A percentile compares a stretch with the other conserved stretches of the same genome.
Evolutionary conservation across 805 yeast genomes (phyloP).

Genomic region (Yarrowia deformans): DNA sequence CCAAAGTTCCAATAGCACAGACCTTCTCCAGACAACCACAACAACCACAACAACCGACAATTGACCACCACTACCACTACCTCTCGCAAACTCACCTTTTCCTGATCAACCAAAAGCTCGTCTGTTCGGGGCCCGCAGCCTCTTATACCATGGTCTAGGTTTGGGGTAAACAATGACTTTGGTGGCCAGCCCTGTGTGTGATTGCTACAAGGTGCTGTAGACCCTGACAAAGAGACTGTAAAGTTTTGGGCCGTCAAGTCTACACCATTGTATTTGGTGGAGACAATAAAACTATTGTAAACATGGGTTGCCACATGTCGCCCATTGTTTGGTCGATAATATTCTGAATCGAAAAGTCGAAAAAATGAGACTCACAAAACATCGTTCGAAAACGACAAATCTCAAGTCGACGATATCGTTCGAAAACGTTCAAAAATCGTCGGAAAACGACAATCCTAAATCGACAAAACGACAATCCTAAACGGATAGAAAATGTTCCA

Average conservation of each 20-base stretch:
- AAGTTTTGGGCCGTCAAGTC: constrained; percentile 25
- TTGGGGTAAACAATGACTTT: constrained; percentile 19
- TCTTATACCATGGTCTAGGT: constrained; percentile 23
- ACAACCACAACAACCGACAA: too few relatives aligned
- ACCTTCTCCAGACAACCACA: too few relatives aligned
- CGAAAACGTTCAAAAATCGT: too few relatives aligned
- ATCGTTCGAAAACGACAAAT: too few relatives aligned
- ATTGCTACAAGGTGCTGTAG: too few relatives aligned
- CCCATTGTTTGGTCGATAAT: background rate
- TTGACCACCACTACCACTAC: background rate
- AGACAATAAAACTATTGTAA: constrained; percentile 37
- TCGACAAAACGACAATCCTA: too few relatives aligned
- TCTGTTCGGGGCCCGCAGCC: constrained; percentile 1
- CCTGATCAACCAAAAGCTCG: background rate
- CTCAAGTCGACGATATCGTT: too few relatives aligned
- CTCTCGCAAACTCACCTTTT: constrained; percentile 10
- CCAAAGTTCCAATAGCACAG: too few relatives aligned
- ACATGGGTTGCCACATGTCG: constrained; percentile 13
- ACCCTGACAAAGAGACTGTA: constrained; percentile 39
- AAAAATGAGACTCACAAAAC: too few relatives aligned
- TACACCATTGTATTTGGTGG: constrained; percentile 37
- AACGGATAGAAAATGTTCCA: too few relatives aligned
- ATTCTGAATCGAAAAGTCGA: too few relatives aligned
- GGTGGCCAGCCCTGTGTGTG: constrained; percentile 37
- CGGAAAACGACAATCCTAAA: too few relatives aligned